These are phyloP conservation scores for Cladosporium cucumerinum DNA, from an alignment of 2,329 filamentous ascomycete genomes.

Conservation along the genomic window DNA sequence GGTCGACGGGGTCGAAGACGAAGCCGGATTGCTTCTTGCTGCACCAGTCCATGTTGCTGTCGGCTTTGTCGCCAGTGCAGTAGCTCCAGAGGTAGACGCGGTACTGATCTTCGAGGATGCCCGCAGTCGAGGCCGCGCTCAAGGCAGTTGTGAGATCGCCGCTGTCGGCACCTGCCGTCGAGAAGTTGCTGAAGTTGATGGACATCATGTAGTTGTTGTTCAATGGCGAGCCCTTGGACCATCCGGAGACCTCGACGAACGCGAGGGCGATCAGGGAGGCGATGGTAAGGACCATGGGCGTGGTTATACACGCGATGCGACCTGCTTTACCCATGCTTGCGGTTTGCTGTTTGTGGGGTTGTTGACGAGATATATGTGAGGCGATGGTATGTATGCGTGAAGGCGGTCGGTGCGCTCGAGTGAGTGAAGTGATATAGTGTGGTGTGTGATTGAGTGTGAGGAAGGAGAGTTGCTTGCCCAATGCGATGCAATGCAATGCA, in stretches of 20 bases:
- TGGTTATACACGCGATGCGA: conserved; percentile 78
- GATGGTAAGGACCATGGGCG: conserved; percentile 79
- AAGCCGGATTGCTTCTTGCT: conserved; percentile 70
- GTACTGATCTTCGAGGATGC: conserved; percentile 69
- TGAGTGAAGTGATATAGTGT: background rate
- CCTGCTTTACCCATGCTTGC: conserved; percentile 66
- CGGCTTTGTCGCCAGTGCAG: conserved; percentile 59
- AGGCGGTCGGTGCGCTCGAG: background rate
- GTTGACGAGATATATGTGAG: background rate
- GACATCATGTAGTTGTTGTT: conserved; percentile 56
- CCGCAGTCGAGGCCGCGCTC: conserved; percentile 35
- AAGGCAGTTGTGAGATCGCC: conserved; percentile 38
- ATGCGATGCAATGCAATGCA: too few relatives aligned
- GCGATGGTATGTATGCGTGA: background rate
- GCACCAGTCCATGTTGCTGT: conserved; percentile 58
- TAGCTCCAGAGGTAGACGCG: conserved; percentile 82
- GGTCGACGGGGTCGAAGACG: conserved; percentile 68
- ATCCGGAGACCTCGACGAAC: conserved; percentile 57
- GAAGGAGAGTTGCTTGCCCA: background rate
- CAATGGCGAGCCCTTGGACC: conserved; percentile 47
- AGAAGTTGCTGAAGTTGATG: conserved; percentile 38
- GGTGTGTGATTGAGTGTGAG: background rate
- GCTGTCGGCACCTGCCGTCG: conserved; percentile 28
- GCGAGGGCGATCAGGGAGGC: conserved; percentile 68
- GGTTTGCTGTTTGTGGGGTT: background rate